These are phyloP conservation scores for Penicillium digitatum DNA, from an alignment of 2,329 filamentous ascomycete species.

Conservation along the genomic window DNA sequence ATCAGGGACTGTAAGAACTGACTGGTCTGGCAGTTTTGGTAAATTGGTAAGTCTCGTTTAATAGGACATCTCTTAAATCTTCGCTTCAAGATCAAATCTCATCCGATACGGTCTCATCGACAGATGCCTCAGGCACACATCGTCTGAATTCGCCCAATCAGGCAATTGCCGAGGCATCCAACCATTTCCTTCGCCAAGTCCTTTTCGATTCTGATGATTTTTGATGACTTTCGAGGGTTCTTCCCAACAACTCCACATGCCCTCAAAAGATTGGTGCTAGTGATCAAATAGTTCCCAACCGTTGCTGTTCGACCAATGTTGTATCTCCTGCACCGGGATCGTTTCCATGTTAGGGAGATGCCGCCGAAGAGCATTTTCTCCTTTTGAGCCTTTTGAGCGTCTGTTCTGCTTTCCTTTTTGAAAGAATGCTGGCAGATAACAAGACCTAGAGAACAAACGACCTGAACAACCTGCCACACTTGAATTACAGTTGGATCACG, in stretches of 20 bases:
- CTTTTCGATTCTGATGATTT: neutral
- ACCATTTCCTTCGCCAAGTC: neutral
- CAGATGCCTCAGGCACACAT: neutral
- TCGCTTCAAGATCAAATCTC: neutral
- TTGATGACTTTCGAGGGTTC: too few species aligned
- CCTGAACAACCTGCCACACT: neutral
- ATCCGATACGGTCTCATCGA: neutral
- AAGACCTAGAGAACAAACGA: neutral
- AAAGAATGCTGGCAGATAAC: neutral
- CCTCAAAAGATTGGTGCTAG: constrained; percentile 1
- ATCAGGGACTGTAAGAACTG: neutral
- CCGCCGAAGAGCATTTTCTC: neutral
- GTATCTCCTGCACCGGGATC: neutral
- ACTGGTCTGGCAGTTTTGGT: neutral
- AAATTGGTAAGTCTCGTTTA: neutral
- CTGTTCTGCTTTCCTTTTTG: neutral
- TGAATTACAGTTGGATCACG: neutral
- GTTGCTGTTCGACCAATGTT: neutral
- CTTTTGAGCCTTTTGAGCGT: too few species aligned
- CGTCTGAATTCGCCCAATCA: neutral
- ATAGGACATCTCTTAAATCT: neutral
- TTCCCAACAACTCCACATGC: constrained; percentile 4
- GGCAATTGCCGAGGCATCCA: constrained; percentile 1
- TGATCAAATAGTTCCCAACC: constrained; percentile 2
- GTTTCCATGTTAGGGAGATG: neutral